These are phyloP conservation scores for Cladophialophora psammophila DNA, from an alignment of 2,329 filamentous ascomycete species.

Conservation along the genomic window DNA sequence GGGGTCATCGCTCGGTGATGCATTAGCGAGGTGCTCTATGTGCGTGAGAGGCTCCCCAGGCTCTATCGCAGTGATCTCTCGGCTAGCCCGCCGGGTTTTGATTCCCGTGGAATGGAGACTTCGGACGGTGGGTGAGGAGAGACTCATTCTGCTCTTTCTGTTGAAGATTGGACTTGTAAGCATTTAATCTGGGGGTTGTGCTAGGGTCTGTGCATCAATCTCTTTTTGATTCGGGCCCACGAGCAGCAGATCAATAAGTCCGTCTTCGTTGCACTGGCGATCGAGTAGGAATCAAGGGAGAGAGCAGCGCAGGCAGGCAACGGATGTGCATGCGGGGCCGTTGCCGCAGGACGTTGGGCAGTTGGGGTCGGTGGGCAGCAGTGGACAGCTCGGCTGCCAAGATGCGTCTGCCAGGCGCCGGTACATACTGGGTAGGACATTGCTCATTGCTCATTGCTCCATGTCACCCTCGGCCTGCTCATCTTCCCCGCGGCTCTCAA, in stretches of 20 bases:
- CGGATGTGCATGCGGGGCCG: background rate
- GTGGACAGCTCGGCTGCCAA: background rate
- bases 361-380: background rate
- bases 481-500: background rate
- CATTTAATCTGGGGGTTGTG: background rate
- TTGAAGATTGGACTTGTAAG: background rate
- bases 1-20: background rate
- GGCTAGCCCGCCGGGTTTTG: constrained; percentile 9
- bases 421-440: no score
- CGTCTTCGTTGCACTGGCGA: background rate
- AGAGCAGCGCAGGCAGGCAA: background rate
- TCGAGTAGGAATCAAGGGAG: background rate
- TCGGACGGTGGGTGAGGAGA: background rate
- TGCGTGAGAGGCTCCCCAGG: constrained; percentile 8
- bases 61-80: background rate
- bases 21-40: constrained; percentile 12
- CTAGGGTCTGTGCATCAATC: background rate
- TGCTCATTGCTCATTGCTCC: no score
- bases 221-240: background rate
- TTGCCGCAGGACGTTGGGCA: background rate
- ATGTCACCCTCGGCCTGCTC: background rate
- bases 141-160: background rate
- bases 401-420: no score
- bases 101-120: constrained; percentile 11
- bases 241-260: background rate